phyloP scores from a whole-genome alignment of 164 flowering plant species.

The Dillenia suffruticosa region DNA sequence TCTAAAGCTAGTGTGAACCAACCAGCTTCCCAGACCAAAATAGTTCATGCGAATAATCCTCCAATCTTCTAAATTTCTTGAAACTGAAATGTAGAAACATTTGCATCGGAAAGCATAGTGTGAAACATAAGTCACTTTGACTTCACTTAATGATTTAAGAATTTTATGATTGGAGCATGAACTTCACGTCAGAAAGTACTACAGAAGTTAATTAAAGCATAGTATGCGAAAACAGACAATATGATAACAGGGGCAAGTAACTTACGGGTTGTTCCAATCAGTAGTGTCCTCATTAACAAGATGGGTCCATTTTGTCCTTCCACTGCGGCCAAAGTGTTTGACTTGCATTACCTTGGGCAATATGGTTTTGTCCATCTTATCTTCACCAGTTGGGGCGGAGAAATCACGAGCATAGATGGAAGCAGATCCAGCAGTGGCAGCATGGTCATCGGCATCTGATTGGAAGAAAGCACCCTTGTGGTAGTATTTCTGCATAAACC shows the following conservation, averaged over 20 bases:
- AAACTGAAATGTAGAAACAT: too few relatives aligned
- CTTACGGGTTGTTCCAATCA: conserved; percentile 92
- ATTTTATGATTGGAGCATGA: too few relatives aligned
- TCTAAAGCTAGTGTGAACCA: too few relatives aligned
- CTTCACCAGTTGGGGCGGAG: conserved; percentile 93
- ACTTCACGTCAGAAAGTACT: too few relatives aligned
- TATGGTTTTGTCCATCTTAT: conserved; percentile 78
- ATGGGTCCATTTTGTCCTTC: conserved; percentile 95
- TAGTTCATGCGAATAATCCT: too few relatives aligned
- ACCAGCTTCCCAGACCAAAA: too few relatives aligned
- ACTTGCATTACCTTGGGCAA: conserved; percentile 96
- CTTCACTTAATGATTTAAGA: too few relatives aligned
- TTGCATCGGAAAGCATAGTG: too few relatives aligned
- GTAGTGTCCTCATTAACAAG: conserved; percentile 97
- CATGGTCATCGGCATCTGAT: conserved; percentile 43
- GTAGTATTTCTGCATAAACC: conserved; percentile 93
- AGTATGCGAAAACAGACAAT: too few relatives aligned
- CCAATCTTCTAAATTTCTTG: too few relatives aligned
- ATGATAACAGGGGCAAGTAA: conserved; percentile 1
- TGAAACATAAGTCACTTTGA: too few relatives aligned
- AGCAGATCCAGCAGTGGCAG: conserved; percentile 52
- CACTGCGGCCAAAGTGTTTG: conserved; percentile 96
- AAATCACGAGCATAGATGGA: conserved; percentile 60
- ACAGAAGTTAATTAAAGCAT: too few relatives aligned
- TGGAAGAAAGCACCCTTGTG: conserved; percentile 98